Base-by-base conservation (phyloP, 257 asterid genomes). In the Ocimum tenuiflorum region DNA sequence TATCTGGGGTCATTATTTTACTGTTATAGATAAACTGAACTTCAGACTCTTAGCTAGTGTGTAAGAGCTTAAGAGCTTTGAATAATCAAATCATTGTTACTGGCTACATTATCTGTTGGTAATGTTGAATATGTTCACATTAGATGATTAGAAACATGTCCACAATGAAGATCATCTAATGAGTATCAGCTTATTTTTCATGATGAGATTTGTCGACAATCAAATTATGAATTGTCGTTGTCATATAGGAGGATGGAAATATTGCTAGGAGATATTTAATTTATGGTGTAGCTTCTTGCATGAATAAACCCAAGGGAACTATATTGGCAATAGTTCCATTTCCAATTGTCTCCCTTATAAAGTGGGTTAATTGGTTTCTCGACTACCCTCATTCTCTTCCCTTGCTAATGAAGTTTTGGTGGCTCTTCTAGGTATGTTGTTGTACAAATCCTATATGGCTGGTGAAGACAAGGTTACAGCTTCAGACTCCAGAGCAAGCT, bases 401-500 rank as follows among this genome's bases (percentile, higher is more conserved):
- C 63, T 70, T 62, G 47, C 71, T 70, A 33, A 70, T 35, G 42
- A 24, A 47, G 45, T 48, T 10, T 38, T 55, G 63, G 56, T 81
- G 58, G 64, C 19, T 67, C 12, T 68, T 53, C 67, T 75, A 94
- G 97, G 97, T 86, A 51, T 79, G 81, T 69, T 57, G 85, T 3
- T 90, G 87, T 75, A 94, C 97, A 72, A 90, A 94, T 81, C 99
- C 99, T 70, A 57, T 94, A 73, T 90, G 99, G 99, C 82, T 94
- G 77, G 95, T 94, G 71, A 94, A 94, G 77, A 94, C 97, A 79
- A 88, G 97, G 82, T 80, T 94, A 82, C 99, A 94, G 79, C 96
- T 90, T 71, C 99, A 94, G 86, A 85, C 89, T 63, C 92, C 95
- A 53, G 85, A 75, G 50, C 85, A 85, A 66, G 79, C 69, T 73